phyloP scores from a whole-genome alignment of 2,329 filamentous ascomycete genomes.

The Orbilia blumenaviensis region DNA sequence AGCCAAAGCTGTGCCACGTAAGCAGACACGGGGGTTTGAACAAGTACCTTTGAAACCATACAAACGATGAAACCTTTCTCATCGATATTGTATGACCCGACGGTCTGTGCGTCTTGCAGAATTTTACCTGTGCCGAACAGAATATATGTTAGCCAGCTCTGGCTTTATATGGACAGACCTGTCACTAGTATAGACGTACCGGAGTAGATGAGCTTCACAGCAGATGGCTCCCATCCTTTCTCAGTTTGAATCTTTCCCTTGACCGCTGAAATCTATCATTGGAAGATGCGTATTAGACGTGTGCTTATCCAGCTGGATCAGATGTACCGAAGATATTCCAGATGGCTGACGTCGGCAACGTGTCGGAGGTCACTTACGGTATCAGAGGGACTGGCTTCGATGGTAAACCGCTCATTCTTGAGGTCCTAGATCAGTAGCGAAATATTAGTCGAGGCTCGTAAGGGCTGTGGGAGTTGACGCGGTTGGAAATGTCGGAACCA shows the following conservation, averaged over 20 bases:
- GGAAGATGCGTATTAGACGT: constrained; percentile 53
- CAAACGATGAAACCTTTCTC: constrained; percentile 99
- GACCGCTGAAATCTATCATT: constrained; percentile 78
- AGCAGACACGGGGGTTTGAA: constrained; percentile 8
- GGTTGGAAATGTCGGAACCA: constrained; percentile 37
- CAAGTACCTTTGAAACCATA: constrained; percentile 90
- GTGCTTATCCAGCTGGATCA: constrained; percentile 11
- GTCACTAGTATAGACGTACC: constrained; percentile 67
- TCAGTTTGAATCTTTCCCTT: constrained; percentile 92
- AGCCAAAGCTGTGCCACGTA: constrained; percentile 30
- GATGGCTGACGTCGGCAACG: constrained; percentile 18
- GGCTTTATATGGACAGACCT: background rate
- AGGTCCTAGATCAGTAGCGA: constrained; percentile 74
- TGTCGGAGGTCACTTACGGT: constrained; percentile 71
- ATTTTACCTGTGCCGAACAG: constrained; percentile 79
- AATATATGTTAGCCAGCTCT: constrained; percentile 55
- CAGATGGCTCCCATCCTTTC: constrained; percentile 91
- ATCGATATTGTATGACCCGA: constrained; percentile 97
- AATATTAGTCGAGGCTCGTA: constrained; percentile 51
- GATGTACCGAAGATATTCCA: constrained; percentile 6
- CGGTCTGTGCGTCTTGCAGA: constrained; percentile 94
- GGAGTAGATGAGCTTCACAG: constrained; percentile 97
- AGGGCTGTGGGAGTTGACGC: constrained; percentile 56
- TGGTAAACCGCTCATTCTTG: constrained; percentile 97
- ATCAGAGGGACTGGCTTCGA: constrained; percentile 92